Evolutionary conservation across 2,329 filamentous ascomycete genomes (phyloP), one percentile per base, ranked within the genome.

Genomic region (Diplodia intermedia): DNA sequence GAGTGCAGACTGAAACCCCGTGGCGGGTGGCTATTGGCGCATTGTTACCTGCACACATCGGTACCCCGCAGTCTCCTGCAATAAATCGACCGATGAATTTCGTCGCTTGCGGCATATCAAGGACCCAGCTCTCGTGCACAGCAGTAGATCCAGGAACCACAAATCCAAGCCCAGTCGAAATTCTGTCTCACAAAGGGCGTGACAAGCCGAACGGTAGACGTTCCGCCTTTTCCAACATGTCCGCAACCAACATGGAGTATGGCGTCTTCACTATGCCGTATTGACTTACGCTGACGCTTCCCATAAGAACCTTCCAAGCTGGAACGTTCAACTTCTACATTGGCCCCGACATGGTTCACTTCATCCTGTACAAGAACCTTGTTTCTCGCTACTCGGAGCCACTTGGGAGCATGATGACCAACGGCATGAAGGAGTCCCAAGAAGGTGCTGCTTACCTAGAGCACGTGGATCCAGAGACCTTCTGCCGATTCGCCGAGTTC

Each of bases 281-380:
- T 8, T 26, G 4, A n/a, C 1, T 31, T 9, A 5, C 31, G 31
- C 15, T 49, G 33, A 31, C 40, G 4, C 4, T 31, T 6, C 31
- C 12, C 29, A 18, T 12, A 0, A 65, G 61, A 12, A 43, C 50
- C 5, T 65, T 65, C 31, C 53, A 49, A 15, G 31, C 47, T 11
- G 61, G 61, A 6, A 49, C 40, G 2, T 65, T 65, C 43, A n/a
- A 26, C n/a, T 65, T 65, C 49, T 40, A 54, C n/a, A 3, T 65
- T 9, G 61, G 61, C 12, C 61, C 61, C 15, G 20, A 52, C 7
- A 40, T n/a, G 49, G 6, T 43, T 43, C 61, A 31, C 4, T 54
- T 65, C 31, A 12, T 29, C 23, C 14, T 65, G 8, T 36, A 65
- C 50, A 65, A 7, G 15, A 54, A 40, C n/a, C 61, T 65, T 4